Conservation (phyloP, 2,329 filamentous ascomycete species). For the Xylariaceae sp. region DNA sequence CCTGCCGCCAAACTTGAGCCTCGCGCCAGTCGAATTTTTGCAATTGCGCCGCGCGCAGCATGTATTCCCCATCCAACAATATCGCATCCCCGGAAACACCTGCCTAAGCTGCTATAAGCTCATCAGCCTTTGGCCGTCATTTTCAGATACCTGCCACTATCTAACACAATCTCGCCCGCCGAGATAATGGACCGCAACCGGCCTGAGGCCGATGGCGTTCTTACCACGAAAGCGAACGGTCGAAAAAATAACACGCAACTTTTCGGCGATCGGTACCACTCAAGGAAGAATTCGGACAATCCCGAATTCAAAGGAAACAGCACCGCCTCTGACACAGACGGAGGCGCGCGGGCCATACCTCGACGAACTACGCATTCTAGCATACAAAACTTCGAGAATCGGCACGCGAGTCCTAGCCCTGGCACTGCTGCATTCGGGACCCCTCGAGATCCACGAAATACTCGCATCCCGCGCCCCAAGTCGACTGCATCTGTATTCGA, state of each 20-base stretch:
- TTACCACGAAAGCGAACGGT: slow-evolving; percentile 27
- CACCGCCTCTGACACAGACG: slow-evolving; percentile 24
- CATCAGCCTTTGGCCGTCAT: not conserved
- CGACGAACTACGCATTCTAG: slow-evolving; percentile 6
- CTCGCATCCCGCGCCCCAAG: slow-evolving; percentile 30
- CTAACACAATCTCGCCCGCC: not conserved
- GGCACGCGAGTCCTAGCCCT: slow-evolving; percentile 10
- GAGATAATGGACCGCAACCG: slow-evolving; percentile 25
- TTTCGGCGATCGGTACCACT: slow-evolving; percentile 16
- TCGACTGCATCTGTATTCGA: slow-evolving; percentile 7
- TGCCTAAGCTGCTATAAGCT: slow-evolving; percentile 15
- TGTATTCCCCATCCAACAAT: slow-evolving; percentile 10
- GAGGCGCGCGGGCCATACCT: slow-evolving; percentile 12
- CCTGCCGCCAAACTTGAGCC: not conserved
- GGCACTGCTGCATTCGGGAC: slow-evolving; percentile 17
- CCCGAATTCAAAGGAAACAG: slow-evolving; percentile 26
- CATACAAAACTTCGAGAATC: slow-evolving; percentile 8
- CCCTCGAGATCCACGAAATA: slow-evolving; percentile 20
- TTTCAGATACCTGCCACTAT: not conserved
- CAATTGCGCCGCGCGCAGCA: slow-evolving; percentile 9
- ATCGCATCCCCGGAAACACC: slow-evolving; percentile 12
- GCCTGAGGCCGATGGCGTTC: slow-evolving; percentile 19
- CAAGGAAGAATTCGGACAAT: slow-evolving; percentile 16
- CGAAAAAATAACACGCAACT: slow-evolving; percentile 23
- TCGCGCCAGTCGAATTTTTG: not conserved